These are phyloP conservation scores for Jaenimonas drosophilae DNA, from an alignment of 208 protist genomes.

Conservation along the genomic window DNA sequence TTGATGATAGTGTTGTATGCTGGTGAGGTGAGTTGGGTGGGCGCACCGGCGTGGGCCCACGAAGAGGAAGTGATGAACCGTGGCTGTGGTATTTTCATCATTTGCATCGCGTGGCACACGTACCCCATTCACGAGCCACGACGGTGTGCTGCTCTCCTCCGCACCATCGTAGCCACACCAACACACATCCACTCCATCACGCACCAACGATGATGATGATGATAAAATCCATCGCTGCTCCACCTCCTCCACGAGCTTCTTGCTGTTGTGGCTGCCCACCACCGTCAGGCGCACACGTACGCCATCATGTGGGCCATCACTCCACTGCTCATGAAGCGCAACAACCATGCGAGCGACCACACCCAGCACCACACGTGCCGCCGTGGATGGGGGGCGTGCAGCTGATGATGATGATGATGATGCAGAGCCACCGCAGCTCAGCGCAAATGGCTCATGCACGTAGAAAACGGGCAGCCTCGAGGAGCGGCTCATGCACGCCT, in stretches of 20 bases:
- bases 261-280: not conserved
- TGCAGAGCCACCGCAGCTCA: constrained; percentile 6
- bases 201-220: no score
- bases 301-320: not conserved
- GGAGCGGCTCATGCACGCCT: constrained; percentile 80
- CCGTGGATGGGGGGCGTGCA: not conserved
- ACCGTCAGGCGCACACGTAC: not conserved
- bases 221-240: no score
- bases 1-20: constrained; percentile 57
- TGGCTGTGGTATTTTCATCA: not conserved
- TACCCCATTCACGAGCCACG: constrained; percentile 65
- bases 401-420: not conserved
- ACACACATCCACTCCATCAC: constrained; percentile 4
- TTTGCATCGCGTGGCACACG: constrained; percentile 17
- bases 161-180: constrained; percentile 15
- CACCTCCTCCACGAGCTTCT: no score
- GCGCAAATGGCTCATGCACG: constrained; percentile 40
- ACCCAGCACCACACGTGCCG: not conserved
- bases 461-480: constrained; percentile 76
- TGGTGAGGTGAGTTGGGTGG: constrained; percentile 44
- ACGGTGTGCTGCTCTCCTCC: not conserved
- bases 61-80: constrained; percentile 64
- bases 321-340: not conserved
- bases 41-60: constrained; percentile 29
- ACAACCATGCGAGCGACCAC: not conserved